Conservation (phyloP, 441 rosid genomes). For the Adansonia grandidieri region DNA sequence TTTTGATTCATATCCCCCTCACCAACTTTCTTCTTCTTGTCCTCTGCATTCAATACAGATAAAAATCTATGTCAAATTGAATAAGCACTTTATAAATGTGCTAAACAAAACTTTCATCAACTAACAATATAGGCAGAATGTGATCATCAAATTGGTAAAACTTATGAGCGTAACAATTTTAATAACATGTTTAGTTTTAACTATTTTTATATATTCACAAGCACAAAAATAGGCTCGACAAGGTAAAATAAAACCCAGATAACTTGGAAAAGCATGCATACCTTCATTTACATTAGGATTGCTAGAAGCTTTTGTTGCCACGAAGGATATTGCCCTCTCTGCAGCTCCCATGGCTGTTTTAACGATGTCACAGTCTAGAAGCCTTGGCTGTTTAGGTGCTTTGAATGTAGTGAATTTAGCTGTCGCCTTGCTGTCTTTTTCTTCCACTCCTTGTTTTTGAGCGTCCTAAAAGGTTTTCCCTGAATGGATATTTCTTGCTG, state of each 20-base stretch:
- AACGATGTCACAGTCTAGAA: conserved; percentile 36
- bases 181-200: neutral
- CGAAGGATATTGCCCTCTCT: conserved; percentile 54
- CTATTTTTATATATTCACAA: too few relatives aligned
- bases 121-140: neutral
- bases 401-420: too few relatives aligned
- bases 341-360: conserved; percentile 60
- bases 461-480: too few relatives aligned
- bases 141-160: neutral
- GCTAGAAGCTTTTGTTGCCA: conserved; percentile 29
- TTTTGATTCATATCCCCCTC: conserved; percentile 36
- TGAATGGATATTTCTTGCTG: too few relatives aligned
- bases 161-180: neutral
- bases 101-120: neutral
- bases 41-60: conserved; percentile 35
- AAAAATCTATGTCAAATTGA: neutral
- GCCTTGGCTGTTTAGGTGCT: too few relatives aligned
- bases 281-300: conserved; percentile 38
- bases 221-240: neutral
- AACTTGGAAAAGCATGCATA: conserved; percentile 23
- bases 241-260: neutral
- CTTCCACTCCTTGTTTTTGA: too few relatives aligned
- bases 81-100: neutral
- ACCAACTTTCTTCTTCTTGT: conserved; percentile 35
- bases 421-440: too few relatives aligned